Percentiles rank a stretch among this genome's conserved stretches.
These are phyloP conservation scores for Fusarium sulawesiense DNA, from an alignment of 2,329 filamentous ascomycete species.

Conservation along the genomic window DNA sequence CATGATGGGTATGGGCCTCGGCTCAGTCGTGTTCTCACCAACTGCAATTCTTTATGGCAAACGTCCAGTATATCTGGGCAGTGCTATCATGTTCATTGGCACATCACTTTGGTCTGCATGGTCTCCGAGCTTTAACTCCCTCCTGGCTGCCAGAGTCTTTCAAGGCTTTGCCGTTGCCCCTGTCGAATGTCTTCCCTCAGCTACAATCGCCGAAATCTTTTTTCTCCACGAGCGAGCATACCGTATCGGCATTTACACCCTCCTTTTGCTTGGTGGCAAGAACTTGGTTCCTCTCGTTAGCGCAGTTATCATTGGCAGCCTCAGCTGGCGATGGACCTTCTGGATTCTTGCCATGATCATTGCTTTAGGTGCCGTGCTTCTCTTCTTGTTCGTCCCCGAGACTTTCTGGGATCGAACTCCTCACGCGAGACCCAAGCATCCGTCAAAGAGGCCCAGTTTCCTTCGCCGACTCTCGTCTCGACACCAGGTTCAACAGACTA, in stretches of 20 bases:
- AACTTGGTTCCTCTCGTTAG: conserved; percentile 90
- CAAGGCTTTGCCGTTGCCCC: conserved; percentile 90
- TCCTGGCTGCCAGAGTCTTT: conserved; percentile 84
- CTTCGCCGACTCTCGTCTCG: conserved; percentile 62
- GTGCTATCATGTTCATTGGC: conserved; percentile 79
- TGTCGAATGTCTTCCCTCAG: conserved; percentile 91
- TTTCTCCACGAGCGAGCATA: conserved; percentile 95
- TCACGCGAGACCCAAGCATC: conserved; percentile 46
- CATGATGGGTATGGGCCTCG: conserved; percentile 92
- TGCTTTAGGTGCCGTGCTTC: conserved; percentile 73
- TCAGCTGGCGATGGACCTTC: conserved; percentile 92
- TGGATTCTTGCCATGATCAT: conserved; percentile 88
- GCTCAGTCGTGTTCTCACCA: conserved; percentile 85
- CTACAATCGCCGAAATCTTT: conserved; percentile 95
- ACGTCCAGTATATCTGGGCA: conserved; percentile 85
- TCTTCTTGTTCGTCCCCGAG: conserved; percentile 94
- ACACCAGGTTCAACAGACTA: conserved; percentile 38
- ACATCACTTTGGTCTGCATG: conserved; percentile 86
- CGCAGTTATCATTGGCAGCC: conserved; percentile 80
- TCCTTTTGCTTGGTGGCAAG: conserved; percentile 89
- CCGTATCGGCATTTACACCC: conserved; percentile 90
- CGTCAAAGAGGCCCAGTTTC: conserved; percentile 57
- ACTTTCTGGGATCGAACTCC: conserved; percentile 95
- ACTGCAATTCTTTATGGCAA: conserved; percentile 94
- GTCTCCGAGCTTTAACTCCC: conserved; percentile 83